Base-by-base conservation (phyloP, 352 stramenopile species). In the Pythium rishiriense region DNA sequence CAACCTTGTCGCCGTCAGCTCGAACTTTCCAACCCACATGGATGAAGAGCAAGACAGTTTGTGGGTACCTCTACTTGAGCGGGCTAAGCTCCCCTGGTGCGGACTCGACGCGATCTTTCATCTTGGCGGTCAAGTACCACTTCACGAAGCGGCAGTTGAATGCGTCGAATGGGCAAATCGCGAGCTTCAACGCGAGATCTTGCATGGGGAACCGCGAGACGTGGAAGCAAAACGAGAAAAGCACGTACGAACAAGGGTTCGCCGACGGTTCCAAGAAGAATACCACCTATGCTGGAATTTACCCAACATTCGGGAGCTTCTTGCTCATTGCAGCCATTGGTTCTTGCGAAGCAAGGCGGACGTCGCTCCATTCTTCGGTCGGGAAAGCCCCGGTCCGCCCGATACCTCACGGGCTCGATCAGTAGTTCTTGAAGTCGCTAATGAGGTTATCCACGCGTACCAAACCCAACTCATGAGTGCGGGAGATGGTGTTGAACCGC, bases 41-140 rank as follows among this genome's bases (percentile, higher is more conserved):
- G 76, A 90, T 5, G 69, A 77, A 45, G 62, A 76, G 4, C 64
- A 66, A 25, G 78, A 87, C 52, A 90, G 78, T 58, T 67, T 91
- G 15, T 94, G 83, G 83, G 53, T 63, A n/a, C 53, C 69, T 0
- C 74, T 92, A 12, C 58, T 73, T 26, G 66, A 85, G 14, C 72
- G 81, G 4, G 68, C 83, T 12, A 68, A 76, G 52, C 54, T 81
- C 0, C 80, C 83, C 5, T 94, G 83, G 83, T 85, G 79, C 43
- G 79, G 83, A 10, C 70, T 94, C 15, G 83, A 94, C 48, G 75
- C 79, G n/a, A 66, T 92, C 17, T 51, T 92, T 3, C 83, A 94
- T 52, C 49, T 92, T 41, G 83, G 85, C 17, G 85, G 85, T 4
- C 85, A 94, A 72, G 83, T 91, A 0, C 79, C 81, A 3, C 76